phyloP scores from a whole-genome alignment of 768 basidiomycete genomes.

The Tricholomella constricta region DNA sequence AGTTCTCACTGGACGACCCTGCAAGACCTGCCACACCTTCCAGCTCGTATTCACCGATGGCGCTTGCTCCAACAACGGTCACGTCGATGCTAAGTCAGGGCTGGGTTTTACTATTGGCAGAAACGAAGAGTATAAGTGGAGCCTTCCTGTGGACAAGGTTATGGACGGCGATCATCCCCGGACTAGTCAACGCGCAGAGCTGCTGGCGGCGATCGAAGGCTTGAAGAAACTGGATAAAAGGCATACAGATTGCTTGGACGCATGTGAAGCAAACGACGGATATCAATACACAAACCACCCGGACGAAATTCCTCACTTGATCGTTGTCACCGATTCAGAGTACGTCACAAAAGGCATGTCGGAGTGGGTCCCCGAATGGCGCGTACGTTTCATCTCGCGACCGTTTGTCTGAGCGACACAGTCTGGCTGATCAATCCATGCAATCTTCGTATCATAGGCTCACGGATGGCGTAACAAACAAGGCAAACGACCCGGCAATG shows the following conservation, averaged over 20 bases:
- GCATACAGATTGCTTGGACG: too few species aligned
- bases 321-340: conserved; percentile 2
- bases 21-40: conserved; percentile 23
- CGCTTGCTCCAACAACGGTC: conserved; percentile 28
- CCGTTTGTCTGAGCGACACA: not conserved
- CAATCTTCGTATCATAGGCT: too few species aligned
- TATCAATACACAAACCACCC: not conserved
- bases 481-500: conserved; percentile 3
- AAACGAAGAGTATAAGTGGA: conserved; percentile 4
- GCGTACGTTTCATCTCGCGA: not conserved
- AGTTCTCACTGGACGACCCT: not conserved
- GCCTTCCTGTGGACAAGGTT: conserved; percentile 10
- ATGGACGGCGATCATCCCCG: conserved; percentile 10
- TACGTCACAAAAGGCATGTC: conserved; percentile 3
- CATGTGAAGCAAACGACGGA: not conserved
- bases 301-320: not conserved
- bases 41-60: conserved; percentile 31
- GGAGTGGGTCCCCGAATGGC: not conserved
- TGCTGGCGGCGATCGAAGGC: conserved; percentile 15
- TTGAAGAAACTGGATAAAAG: not conserved
- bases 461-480: conserved; percentile 1
- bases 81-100: conserved; percentile 20
- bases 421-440: too few species aligned
- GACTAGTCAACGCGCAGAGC: conserved; percentile 18
- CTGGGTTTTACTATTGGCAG: conserved; percentile 24